Evolutionary conservation across 1,139 yeast genomes (phyloP).

Genomic region (Magnusiomyces ingens): DNA sequence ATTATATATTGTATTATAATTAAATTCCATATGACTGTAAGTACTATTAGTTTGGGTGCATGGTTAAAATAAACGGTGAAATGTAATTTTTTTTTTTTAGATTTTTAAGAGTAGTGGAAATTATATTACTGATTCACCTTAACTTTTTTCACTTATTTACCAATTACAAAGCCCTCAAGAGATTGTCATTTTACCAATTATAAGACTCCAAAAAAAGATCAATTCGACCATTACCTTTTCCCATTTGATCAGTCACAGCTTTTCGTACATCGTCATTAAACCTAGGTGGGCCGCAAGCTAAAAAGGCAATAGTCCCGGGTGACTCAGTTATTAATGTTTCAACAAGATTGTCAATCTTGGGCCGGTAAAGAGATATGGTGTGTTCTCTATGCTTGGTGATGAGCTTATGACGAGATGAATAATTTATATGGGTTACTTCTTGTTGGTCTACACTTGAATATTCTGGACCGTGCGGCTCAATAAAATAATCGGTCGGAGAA

Average conservation of each 20-base stretch:
- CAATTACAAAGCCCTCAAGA: not conserved
- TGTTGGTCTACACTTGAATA: not conserved
- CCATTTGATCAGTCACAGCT: constrained; percentile 20
- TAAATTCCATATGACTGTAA: too few species aligned
- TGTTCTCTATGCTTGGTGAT: too few species aligned
- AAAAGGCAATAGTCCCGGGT: constrained; percentile 20
- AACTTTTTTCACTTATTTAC: not conserved
- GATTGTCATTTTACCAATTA: constrained; percentile 28
- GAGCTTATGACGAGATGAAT: too few species aligned
- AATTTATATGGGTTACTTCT: not conserved
- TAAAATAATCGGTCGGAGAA: too few species aligned
- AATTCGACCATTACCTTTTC: constrained; percentile 27
- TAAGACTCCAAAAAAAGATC: constrained; percentile 40
- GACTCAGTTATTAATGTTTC: constrained; percentile 26
- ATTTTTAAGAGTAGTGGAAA: too few species aligned
- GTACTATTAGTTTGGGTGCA: too few species aligned
- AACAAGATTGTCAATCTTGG: constrained; percentile 8
- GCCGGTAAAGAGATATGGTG: not conserved
- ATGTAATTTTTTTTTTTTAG: too few species aligned
- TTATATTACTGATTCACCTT: too few species aligned
- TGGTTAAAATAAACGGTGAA: too few species aligned
- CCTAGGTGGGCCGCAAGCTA: constrained; percentile 37
- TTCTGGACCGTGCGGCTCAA: too few species aligned
- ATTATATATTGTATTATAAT: too few species aligned
- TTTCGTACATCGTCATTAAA: constrained; percentile 36